Base-by-base conservation (phyloP, 805 yeast species). In the Zygoascus flipseniorum region DNA sequence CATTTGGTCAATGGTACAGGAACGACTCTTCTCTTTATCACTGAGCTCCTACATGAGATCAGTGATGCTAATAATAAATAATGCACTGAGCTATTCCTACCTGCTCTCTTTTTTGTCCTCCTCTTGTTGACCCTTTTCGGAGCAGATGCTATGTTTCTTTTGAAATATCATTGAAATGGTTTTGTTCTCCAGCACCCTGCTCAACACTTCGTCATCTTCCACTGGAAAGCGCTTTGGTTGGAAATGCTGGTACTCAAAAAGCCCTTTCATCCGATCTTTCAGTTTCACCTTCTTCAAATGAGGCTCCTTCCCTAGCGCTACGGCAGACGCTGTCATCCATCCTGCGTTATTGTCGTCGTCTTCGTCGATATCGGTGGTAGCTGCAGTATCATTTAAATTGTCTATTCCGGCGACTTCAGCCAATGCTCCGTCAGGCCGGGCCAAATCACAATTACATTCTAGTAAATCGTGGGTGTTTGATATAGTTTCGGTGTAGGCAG, bases 211-310 rank as follows among this genome's bases (percentile, higher is more conserved):
- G 43, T 58, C 60, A 9, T 35, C 46, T 3, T 39, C 50, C 5
- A 26, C 14, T 18, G 14, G 52, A 11, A 26, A 50, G 0, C 48
- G 28, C n/a, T 5, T 3, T 0, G 89, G 86, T 59, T 82, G 78
- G 19, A 79, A 72, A 64, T 88, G 96, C 52, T 73, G 73, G 63
- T 80, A 88, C 13, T 80, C 84, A 19, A 72, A 64, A 23, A 88
- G 69, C 43, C 89, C 85, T 47, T 76, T 76, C 60, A 79, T 74
- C 32, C 85, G 78, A 3, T 78, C 69, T 32, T 67, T 67, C 51
- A 67, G 69, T 49, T 73, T 75, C 48, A 67, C 67, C 20, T 60
- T 43, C 20, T 58, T 55, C 13, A 60, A 61, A 13, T 54, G 54
- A 5, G 52, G 50, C 6, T 63, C 57, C 8, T 59, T 54, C 9